These are phyloP conservation scores for Tanacetum coccineum DNA, from an alignment of 129 eudicot species.

Conservation along the genomic window DNA sequence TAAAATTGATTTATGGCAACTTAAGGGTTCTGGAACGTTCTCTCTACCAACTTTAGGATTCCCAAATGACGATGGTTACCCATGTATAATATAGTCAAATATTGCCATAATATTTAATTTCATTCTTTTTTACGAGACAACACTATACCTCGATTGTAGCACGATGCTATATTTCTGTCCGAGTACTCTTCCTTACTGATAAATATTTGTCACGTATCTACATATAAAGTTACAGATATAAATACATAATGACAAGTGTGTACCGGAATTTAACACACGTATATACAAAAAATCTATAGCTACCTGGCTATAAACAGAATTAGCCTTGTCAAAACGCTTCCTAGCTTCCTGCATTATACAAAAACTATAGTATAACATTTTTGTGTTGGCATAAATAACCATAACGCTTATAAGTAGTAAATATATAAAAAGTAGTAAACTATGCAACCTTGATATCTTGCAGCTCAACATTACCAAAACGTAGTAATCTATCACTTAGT, in stretches of 20 bases:
- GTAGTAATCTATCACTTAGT: too few species aligned
- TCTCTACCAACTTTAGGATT: constrained; percentile 77
- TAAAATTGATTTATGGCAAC: constrained; percentile 71
- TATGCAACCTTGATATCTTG: too few species aligned
- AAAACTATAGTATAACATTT: not conserved
- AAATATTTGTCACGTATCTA: constrained; percentile 83
- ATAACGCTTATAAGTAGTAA: not conserved
- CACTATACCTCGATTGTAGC: constrained; percentile 77
- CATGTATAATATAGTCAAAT: constrained; percentile 34
- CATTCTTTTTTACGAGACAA: constrained; percentile 21
- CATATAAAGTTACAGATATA: constrained; percentile 6
- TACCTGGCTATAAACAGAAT: constrained; percentile 82
- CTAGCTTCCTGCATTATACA: constrained; percentile 70
- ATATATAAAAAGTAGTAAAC: too few species aligned
- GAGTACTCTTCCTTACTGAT: constrained; percentile 75
- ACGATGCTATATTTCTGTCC: constrained; percentile 60
- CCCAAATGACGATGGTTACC: constrained; percentile 40
- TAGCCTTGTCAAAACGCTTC: too few species aligned
- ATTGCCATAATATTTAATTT: not conserved
- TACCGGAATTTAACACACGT: not conserved
- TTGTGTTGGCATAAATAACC: not conserved
- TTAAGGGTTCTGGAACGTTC: constrained; percentile 87
- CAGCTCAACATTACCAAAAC: too few species aligned
- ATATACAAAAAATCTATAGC: constrained; percentile 4
- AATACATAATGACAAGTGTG: constrained; percentile 9